Percentiles rank a stretch among this genome's conserved stretches.
phyloP scores from a whole-genome alignment of 2,329 filamentous ascomycete genomes.

The Aspergillaceae sp. region DNA sequence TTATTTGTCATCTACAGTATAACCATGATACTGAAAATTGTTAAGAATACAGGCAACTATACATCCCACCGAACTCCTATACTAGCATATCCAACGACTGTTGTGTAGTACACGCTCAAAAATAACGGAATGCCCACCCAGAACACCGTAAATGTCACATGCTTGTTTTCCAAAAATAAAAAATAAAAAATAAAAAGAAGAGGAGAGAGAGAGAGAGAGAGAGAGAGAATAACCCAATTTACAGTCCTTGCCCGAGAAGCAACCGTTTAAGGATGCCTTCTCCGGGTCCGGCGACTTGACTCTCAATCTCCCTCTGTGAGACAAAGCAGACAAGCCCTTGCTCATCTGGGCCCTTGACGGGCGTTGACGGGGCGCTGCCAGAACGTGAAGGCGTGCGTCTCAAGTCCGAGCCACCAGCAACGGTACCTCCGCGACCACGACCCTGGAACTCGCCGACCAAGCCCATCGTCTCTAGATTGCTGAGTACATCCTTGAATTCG shows the following conservation, averaged over 20 bases:
- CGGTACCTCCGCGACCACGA: constrained; percentile 59
- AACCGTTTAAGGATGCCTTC: constrained; percentile 38
- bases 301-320: constrained; percentile 68
- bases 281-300: constrained; percentile 53
- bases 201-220: neutral
- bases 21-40: too few species aligned
- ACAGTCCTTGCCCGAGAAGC: constrained; percentile 30
- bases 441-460: constrained; percentile 64
- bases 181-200: neutral
- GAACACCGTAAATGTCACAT: too few species aligned
- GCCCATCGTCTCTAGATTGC: constrained; percentile 79
- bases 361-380: constrained; percentile 48
- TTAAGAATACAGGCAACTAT: too few species aligned
- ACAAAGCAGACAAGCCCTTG: constrained; percentile 70
- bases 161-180: neutral
- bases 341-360: constrained; percentile 56
- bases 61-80: too few species aligned
- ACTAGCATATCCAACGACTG: too few species aligned
- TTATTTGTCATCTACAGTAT: too few species aligned
- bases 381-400: constrained; percentile 64
- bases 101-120: too few species aligned
- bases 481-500: constrained; percentile 88
- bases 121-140: too few species aligned
- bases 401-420: constrained; percentile 36
- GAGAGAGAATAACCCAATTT: constrained; percentile 3